A percentile compares a stretch with the other conserved stretches of the same genome.
Conservation (phyloP, 257 asterid species). For the Solanum microdontum region DNA sequence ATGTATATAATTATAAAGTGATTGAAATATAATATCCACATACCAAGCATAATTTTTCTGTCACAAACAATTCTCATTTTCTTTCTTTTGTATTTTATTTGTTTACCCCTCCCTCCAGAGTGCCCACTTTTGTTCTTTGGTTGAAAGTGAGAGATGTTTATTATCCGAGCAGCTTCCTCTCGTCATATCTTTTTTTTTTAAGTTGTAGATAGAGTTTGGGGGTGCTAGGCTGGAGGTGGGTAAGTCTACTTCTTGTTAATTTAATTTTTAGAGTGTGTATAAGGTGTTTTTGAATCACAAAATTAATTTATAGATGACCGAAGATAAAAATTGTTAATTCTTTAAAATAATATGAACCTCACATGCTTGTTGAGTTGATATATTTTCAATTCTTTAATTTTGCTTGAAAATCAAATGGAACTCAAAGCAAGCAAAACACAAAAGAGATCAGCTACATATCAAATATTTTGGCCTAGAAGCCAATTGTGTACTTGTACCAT, state of each 20-base stretch:
- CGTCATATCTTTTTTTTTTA: too few relatives aligned
- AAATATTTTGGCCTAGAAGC: neutral
- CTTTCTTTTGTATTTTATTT: neutral
- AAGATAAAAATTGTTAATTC: too few relatives aligned
- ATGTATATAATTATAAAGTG: too few relatives aligned
- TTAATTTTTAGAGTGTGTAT: neutral
- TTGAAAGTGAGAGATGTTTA: too few relatives aligned
- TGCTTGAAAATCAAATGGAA: neutral
- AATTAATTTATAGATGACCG: too few relatives aligned
- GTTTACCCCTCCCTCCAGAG: neutral
- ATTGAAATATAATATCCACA: neutral
- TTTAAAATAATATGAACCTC: neutral
- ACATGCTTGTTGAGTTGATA: neutral
- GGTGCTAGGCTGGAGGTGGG: neutral
- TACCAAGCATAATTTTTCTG: neutral
- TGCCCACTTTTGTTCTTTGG: too few relatives aligned
- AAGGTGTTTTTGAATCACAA: too few relatives aligned
- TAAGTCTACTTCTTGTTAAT: neutral
- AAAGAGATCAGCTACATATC: neutral
- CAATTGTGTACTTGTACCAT: neutral
- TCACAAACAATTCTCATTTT: neutral
- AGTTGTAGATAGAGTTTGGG: neutral
- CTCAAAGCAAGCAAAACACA: neutral
- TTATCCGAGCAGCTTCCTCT: too few relatives aligned
- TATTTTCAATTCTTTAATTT: neutral